These are phyloP conservation scores for Rhynchosporium graminicola DNA, from an alignment of 2,329 filamentous ascomycete genomes.

Conservation along the genomic window DNA sequence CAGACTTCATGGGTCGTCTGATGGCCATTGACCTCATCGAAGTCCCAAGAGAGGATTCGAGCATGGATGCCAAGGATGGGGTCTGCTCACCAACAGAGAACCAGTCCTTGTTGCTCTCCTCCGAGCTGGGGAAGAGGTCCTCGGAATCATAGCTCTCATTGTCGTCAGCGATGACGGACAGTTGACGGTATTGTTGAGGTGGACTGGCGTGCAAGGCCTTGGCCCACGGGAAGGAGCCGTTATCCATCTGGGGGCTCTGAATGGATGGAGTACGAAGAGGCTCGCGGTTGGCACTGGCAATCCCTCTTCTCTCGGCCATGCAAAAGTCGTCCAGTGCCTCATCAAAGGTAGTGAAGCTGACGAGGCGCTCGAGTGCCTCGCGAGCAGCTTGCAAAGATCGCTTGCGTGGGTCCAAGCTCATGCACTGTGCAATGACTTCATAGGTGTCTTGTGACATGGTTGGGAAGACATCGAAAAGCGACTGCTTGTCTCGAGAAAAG, in stretches of 20 bases:
- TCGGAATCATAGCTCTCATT: slow-evolving; percentile 69
- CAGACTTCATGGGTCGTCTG: slow-evolving; percentile 47
- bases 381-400: slow-evolving; percentile 79
- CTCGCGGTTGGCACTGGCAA: slow-evolving; percentile 87
- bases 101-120: slow-evolving; percentile 70
- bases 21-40: slow-evolving; percentile 77
- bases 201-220: slow-evolving; percentile 81
- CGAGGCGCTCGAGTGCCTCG: slow-evolving; percentile 73
- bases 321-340: slow-evolving; percentile 94
- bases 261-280: slow-evolving; percentile 94
- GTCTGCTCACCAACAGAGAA: slow-evolving; percentile 75
- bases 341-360: slow-evolving; percentile 92
- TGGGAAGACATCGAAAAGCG: slow-evolving; percentile 95
- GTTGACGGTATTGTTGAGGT: slow-evolving; percentile 71
- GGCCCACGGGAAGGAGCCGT: slow-evolving; percentile 90
- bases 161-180: slow-evolving; percentile 81
- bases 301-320: slow-evolving; percentile 72
- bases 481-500: slow-evolving; percentile 90
- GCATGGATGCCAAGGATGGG: slow-evolving; percentile 78
- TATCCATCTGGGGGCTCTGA: slow-evolving; percentile 79
- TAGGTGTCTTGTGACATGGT: slow-evolving; percentile 99
- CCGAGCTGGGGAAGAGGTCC: slow-evolving; percentile 81
- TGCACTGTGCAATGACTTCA: slow-evolving; percentile 85
- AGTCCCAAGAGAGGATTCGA: slow-evolving; percentile 78
- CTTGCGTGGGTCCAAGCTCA: slow-evolving; percentile 88